phyloP scores from a whole-genome alignment of 1,139 yeast genomes.

The Debaryomycetaceae sp. region DNA sequence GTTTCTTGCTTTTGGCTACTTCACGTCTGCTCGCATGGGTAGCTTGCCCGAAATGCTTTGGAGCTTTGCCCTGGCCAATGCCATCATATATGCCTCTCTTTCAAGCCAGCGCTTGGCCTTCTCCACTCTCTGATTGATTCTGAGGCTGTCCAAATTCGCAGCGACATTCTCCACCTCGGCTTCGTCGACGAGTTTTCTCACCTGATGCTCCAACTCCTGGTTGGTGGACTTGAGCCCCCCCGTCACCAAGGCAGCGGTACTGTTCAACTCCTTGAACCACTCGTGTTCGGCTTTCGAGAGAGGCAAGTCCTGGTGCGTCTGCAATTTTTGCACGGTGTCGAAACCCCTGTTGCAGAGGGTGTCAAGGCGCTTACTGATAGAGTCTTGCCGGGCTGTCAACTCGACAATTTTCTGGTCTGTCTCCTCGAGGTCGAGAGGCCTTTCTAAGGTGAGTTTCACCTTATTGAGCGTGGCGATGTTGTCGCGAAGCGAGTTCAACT shows the following conservation, averaged over 20 bases:
- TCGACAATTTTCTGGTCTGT: conserved; percentile 14
- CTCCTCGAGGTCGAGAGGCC: conserved; percentile 5
- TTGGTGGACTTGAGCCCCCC: conserved; percentile 11
- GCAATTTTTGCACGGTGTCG: conserved; percentile 18
- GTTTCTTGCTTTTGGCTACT: too few relatives aligned
- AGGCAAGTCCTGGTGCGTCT: conserved; percentile 22
- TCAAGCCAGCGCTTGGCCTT: conserved; percentile 18
- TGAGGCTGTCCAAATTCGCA: conserved; percentile 14
- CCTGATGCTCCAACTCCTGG: conserved; percentile 15
- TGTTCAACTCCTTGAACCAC: conserved; percentile 38
- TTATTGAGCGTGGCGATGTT: conserved; percentile 19
- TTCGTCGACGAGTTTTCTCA: conserved; percentile 10
- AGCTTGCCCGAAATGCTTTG: conserved; percentile 8
- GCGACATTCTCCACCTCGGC: conserved; percentile 2
- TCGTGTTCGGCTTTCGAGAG: conserved; percentile 30
- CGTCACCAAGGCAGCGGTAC: conserved; percentile 14
- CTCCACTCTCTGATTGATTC: conserved; percentile 15
- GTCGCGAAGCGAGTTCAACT: conserved; percentile 19
- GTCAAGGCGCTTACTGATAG: conserved; percentile 18
- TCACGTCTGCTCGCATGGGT: too few relatives aligned
- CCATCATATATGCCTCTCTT: conserved; percentile 16
- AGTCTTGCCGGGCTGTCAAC: conserved; percentile 18
- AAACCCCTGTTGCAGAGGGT: conserved; percentile 21
- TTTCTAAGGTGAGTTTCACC: conserved; percentile 8
- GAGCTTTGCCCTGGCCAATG: conserved; percentile 14